phyloP scores from a whole-genome alignment of 257 asterid species.

The Solanum boliviense region DNA sequence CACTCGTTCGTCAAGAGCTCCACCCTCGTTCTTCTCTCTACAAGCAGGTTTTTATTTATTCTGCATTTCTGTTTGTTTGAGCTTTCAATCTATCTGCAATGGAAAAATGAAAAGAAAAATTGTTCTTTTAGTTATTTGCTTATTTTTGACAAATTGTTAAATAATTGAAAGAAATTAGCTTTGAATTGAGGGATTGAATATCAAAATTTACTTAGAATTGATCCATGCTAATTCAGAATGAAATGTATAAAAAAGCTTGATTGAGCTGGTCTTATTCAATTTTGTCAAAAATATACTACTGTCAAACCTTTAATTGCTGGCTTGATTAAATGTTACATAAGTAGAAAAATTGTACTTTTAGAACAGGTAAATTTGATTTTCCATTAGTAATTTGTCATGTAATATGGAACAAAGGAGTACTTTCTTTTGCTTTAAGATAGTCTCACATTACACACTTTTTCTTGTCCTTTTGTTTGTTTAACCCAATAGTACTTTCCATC shows the following conservation, averaged over 20 bases:
- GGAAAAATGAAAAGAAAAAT: neutral
- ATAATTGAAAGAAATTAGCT: neutral
- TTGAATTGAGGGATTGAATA: neutral
- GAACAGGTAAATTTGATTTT: neutral
- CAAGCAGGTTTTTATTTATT: constrained; percentile 36
- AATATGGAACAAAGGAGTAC: neutral
- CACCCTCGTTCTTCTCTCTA: constrained; percentile 66
- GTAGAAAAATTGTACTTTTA: neutral
- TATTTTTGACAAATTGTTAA: neutral
- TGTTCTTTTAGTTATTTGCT: neutral
- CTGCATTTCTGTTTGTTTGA: neutral
- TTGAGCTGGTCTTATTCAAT: neutral
- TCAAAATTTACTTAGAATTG: neutral
- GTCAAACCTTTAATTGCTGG: neutral
- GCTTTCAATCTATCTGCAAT: neutral
- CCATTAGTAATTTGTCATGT: constrained; percentile 2
- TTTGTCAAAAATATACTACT: neutral
- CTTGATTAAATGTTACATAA: neutral
- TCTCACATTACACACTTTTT: neutral
- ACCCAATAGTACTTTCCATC: neutral
- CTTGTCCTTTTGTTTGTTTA: neutral
- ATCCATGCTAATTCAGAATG: neutral
- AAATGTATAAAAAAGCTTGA: neutral
- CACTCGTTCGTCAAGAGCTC: constrained; percentile 84
- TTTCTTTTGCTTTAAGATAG: neutral